Evolutionary conservation across 1,139 yeast genomes (phyloP), one percentile per base, ranked within the genome.

Genomic region (Tardiomyces depauwii): DNA sequence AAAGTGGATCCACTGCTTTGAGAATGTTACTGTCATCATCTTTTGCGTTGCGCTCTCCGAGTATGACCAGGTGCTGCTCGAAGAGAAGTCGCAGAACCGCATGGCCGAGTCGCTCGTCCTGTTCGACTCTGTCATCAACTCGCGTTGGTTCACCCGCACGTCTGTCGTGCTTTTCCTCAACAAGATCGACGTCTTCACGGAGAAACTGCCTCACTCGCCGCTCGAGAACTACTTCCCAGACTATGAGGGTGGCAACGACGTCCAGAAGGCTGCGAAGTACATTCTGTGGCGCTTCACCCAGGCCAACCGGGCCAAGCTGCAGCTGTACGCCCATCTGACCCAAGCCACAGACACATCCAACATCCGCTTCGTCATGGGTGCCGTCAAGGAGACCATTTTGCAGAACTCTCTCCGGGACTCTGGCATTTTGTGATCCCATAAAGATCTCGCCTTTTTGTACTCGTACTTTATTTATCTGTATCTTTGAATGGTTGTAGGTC

Each of bases 1-100:
- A 59, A 88, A 88, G 63, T 88, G 96, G 96, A 88, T 88, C 54
- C 94, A 88, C 64, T 88, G 96, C 61, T 88, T 88, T 59, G 95
- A 88, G 64, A 87, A 88, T 57, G 96, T 88, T 32, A 84, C 96
- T 0, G 71, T 85, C 44, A 84, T 88, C 44, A 86, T 88, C 49
- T 88, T 87, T 62, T 87, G 96, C 64, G 95, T 87, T 18, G 89
- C 96, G 0, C 67, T 88, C 45, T 81, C 91, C 2, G 96, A 88
- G 62, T 88, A 88, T 59, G 96, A 88, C 64, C 96, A 87, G 64
- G 84, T 79, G 2, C 66, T 88, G 48, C 65, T 85, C 46, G 96
- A 88, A 64, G 95, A 88, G 58, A 48, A 52, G 39, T 56, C 60
- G 12, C 91, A 84, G 61, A 88, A 87, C 61, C 72, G 96, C 56